These are phyloP conservation scores for Oryza rufipogon DNA, from an alignment of 176 grass and related monocot genomes.

Conservation along the genomic window DNA sequence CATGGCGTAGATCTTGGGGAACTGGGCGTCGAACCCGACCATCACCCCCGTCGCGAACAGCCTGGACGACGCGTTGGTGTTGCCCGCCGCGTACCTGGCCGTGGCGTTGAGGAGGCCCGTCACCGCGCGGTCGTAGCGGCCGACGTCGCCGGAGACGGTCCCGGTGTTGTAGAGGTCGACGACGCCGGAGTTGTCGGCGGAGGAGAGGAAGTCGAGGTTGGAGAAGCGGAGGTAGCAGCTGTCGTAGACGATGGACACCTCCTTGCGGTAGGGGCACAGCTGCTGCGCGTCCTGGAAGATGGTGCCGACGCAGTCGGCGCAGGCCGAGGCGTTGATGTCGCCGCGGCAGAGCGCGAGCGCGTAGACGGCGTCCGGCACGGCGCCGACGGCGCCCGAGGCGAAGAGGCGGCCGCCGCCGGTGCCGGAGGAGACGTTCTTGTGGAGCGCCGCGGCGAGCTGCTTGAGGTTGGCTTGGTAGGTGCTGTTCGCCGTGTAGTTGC, in stretches of 20 bases:
- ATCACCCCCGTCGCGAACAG: constrained; percentile 45
- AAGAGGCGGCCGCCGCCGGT: constrained; percentile 18
- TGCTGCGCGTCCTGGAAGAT: constrained; percentile 30
- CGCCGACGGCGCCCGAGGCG: constrained; percentile 18
- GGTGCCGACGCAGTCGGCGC: constrained; percentile 35
- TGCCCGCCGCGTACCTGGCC: constrained; percentile 17
- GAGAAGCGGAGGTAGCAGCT: constrained; percentile 57
- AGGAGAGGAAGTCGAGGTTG: constrained; percentile 41
- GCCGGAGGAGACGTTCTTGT: constrained; percentile 22
- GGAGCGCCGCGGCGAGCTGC: constrained; percentile 41
- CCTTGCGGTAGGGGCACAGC: constrained; percentile 33
- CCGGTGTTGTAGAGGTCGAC: not conserved
- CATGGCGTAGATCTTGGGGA: constrained; percentile 50
- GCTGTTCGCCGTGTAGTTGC: constrained; percentile 55
- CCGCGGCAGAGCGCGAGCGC: constrained; percentile 65
- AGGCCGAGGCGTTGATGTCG: constrained; percentile 30
- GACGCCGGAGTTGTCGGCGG: constrained; percentile 12
- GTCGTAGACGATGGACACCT: constrained; percentile 36
- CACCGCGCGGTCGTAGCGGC: not conserved
- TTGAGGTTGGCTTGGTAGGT: constrained; percentile 49
- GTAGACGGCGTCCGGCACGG: constrained; percentile 16
- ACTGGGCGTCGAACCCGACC: constrained; percentile 7
- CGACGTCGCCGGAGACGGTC: not conserved
- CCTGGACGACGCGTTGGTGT: not conserved
- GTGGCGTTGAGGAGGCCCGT: constrained; percentile 40